A percentile compares a stretch with the other conserved stretches of the same genome.
These are phyloP conservation scores for Arabidopsis arenosa DNA, from an alignment of 345 rosid species.

Conservation along the genomic window DNA sequence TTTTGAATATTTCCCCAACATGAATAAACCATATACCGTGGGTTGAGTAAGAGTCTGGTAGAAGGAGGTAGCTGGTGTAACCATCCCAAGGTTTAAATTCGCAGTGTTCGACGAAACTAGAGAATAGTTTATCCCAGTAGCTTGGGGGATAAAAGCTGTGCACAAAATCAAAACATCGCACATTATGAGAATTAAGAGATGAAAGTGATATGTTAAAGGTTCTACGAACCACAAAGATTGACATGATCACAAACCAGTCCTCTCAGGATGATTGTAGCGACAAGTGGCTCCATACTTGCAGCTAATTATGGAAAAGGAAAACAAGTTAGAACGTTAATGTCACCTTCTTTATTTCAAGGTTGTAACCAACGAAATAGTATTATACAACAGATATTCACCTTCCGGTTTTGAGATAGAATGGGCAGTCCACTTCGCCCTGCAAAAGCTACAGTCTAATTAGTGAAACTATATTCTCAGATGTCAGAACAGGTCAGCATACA, in stretches of 20 bases:
- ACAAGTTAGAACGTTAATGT: constrained; percentile 15
- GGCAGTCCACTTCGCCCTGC: constrained; percentile 93
- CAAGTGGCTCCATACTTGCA: constrained; percentile 95
- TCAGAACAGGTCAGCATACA: constrained; percentile 17
- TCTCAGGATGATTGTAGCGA: constrained; percentile 95
- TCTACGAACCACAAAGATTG: not conserved
- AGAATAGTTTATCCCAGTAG: constrained; percentile 60
- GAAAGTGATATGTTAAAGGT: not conserved
- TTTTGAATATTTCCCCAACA: constrained; percentile 2
- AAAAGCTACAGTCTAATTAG: constrained; percentile 37
- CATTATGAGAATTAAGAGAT: not conserved
- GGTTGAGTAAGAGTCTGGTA: constrained; percentile 57
- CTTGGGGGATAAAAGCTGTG: constrained; percentile 74
- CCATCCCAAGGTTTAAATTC: constrained; percentile 58
- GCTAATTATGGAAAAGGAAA: constrained; percentile 51
- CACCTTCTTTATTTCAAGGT: not conserved
- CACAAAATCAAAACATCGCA: constrained; percentile 39
- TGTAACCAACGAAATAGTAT: constrained; percentile 16
- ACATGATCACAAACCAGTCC: constrained; percentile 63
- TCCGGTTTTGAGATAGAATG: constrained; percentile 94
- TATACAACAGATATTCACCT: constrained; percentile 57
- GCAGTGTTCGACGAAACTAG: constrained; percentile 53
- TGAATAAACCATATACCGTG: constrained; percentile 43
- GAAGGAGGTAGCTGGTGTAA: constrained; percentile 63
- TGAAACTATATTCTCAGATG: constrained; percentile 30